phyloP scores from a whole-genome alignment of 768 basidiomycete species.

The Paxillus involutus region DNA sequence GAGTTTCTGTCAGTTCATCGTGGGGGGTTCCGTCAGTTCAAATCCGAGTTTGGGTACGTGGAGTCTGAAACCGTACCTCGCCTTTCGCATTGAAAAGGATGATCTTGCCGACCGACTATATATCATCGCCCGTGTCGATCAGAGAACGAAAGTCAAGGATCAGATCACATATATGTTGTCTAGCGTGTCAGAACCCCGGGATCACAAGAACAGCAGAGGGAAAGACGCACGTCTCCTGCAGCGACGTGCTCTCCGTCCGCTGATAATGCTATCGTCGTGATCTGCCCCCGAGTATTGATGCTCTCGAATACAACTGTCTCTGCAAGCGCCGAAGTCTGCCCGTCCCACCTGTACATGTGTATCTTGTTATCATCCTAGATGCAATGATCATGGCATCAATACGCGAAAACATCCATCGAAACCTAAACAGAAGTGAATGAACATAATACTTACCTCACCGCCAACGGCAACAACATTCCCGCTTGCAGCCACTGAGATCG shows the following conservation, averaged over 20 bases:
- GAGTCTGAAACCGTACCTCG: slow-evolving; percentile 41
- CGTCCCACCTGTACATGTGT: slow-evolving; percentile 71
- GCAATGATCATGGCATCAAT: neutral
- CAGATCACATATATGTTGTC: neutral
- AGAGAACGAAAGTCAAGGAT: neutral
- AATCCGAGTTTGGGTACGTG: neutral
- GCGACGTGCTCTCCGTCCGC: slow-evolving; percentile 74
- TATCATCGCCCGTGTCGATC: neutral
- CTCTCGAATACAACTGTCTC: slow-evolving; percentile 60
- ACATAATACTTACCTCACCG: slow-evolving; percentile 54
- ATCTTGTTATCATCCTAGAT: slow-evolving; percentile 69
- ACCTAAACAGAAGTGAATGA: neutral
- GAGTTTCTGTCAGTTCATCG: slow-evolving; percentile 43
- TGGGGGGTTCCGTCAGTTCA: neutral
- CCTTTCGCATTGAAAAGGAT: slow-evolving; percentile 70
- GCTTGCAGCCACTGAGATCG: slow-evolving; percentile 56
- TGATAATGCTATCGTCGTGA: slow-evolving; percentile 79
- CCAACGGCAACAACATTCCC: slow-evolving; percentile 66
- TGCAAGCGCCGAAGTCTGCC: slow-evolving; percentile 46
- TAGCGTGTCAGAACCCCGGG: neutral
- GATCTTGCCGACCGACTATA: slow-evolving; percentile 79
- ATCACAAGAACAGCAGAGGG: neutral
- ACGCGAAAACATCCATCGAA: neutral
- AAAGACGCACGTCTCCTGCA: slow-evolving; percentile 74
- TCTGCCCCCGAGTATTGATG: slow-evolving; percentile 53